Base-by-base conservation (phyloP, 768 basidiomycete species). In the Boletus rufocinnamomeus region DNA sequence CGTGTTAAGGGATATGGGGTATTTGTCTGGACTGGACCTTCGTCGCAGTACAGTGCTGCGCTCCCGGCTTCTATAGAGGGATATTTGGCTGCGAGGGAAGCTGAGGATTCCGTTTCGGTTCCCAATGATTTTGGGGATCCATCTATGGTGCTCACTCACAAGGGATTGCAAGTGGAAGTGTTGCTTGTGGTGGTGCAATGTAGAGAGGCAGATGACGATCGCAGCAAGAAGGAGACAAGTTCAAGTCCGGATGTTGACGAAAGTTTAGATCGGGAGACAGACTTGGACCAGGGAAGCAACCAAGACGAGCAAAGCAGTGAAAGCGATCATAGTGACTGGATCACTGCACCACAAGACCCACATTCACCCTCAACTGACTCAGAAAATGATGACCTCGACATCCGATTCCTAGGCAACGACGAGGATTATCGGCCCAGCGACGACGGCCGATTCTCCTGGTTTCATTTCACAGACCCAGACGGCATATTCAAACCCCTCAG, bases 81-180 rank as follows among this genome's bases (percentile, higher is more conserved):
- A 2, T 53, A 60, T 50, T n/a, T 59, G 40, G 59, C 40, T 23
- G 57, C 51, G 9, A 59, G 40, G 27, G 46, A n/a, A 25, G 59
- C 59, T 0, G 46, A 37, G 0, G 16, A 17, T 21, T 52, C 4
- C 3, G 25, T 47, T 11, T 49, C 46, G 3, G 51, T 49, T 59
- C 57, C 57, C 50, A 49, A 53, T 10, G 3, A 2, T 9, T 59
- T 37, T 14, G 57, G 59, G 11, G 59, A 59, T 58, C 50, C 59
- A n/a, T 52, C 38, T 25, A 16, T 60, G 32, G 37, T 43, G 45
- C 44, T 52, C 49, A 59, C 50, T 19, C 50, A 47, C 50, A 59
- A 58, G 13, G 59, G 56, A 19, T 43, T 60, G 28, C 32, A 60
- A n/a, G 32, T 60, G 25, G 59, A 60, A 28, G 45, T 60, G 10